Evolutionary conservation across 805 yeast genomes (phyloP), one percentile per base, ranked within the genome.

Genomic region (Candida sithepensis): DNA sequence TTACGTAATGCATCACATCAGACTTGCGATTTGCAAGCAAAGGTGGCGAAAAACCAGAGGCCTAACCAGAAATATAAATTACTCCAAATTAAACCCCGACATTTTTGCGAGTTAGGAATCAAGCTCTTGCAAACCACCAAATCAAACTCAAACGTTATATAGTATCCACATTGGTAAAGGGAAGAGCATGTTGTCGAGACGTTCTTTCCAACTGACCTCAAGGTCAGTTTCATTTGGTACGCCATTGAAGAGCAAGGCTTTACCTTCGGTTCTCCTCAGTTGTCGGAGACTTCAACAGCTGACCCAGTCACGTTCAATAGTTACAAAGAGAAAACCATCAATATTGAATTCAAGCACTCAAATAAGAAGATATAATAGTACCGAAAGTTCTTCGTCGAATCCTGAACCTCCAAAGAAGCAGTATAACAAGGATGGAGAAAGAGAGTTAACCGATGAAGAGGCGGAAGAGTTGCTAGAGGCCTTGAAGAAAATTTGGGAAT

Each of bases 381-480:
- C 38, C 3, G 21, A 16, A 16, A 8, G 6, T 8, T 34, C 19
- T 5, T 34, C 38, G n/a, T 16, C 21, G 18, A 34, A 34, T 12
- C 38, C 38, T 13, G 21, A 33, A 16, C 43, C 24, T 5, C 46
- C 49, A 14, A 32, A 45, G 19, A 39, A 48, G 22, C 56, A 58
- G 38, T 55, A 46, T 43, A 58, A 64, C 47, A 46, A 44, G n/a
- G 54, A 55, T 19, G 65, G 65, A 12, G 60, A 63, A 41, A 48
- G 67, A 38, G 58, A 57, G 26, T 48, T 58, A 21, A 45, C 58
- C 8, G 60, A 58, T 41, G 66, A 60, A 39, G 68, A 65, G 42
- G 64, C 66, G 2, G 46, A 46, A 28, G 43, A 43, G 18, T 36
- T 64, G 19, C 44, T 63, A 8, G 41, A 43, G 2, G 57, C 59